Evolutionary conservation across 139 green algal genomes (phyloP), one percentile per base, ranked within the genome.

Genomic region (Gonium pectorale): DNA sequence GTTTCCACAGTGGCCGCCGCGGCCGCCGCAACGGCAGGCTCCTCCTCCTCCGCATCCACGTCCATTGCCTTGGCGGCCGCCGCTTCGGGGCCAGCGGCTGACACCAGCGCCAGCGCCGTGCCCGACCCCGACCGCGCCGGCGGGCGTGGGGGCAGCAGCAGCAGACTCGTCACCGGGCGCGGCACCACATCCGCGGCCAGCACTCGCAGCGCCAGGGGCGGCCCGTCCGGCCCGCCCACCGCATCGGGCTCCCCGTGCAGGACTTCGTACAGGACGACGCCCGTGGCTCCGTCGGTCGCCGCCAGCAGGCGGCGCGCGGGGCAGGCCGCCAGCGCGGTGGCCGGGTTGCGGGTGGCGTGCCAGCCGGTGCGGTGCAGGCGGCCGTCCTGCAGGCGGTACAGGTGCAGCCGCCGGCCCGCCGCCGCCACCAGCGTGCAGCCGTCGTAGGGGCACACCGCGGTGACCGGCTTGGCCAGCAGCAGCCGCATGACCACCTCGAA

Each of bases 131-230:
- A n/a, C 31, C 19, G 60, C 43, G 41, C 31, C 51, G 15, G 35
- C 35, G 22, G 35, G 51, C 24, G 13, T 24, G 79, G 49, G 49
- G 79, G 79, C 64, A 85, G 63, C 37, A 85, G 64, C 35, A 68
- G 37, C 26, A 85, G 29, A 46, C 64, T 78, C 41, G 79, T 85
- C 9, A 85, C 37, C 46, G 63, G 46, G 13, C 79, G 64, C 41
- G 35, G 11, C 7, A 85, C 49, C 0, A 49, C 5, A 33, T 85
- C 79, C 0, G 63, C 79, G 0, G 79, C 79, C 31, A 85, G 44
- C 19, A 85, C 9, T 46, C 35, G 35, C 35, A 85, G 64, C 37
- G 38, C 59, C 15, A 77, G 26, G 3, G 66, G 49, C 11, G 64
- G 37, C 40, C 74, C 59, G 41, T 22, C 40, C 3, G 41, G 26